Evolutionary conservation across 805 yeast genomes (phyloP), one percentile per base, ranked within the genome.

Genomic region (Candida maesae): DNA sequence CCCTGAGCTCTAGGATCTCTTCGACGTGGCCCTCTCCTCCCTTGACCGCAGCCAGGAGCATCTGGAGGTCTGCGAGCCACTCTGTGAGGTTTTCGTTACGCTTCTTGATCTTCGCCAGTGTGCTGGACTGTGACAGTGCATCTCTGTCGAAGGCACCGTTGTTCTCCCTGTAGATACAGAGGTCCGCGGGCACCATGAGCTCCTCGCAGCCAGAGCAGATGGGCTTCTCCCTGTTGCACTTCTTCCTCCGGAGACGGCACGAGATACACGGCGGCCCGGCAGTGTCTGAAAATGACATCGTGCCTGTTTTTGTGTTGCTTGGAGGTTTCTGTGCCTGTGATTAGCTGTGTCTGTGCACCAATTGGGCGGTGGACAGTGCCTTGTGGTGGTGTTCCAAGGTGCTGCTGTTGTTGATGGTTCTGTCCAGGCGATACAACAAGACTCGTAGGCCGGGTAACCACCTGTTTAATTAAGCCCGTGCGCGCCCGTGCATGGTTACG

Each of bases 131-230:
- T 8, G 5, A 15, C 16, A 15, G 6, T 4, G 45, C 14, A 18
- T 27, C 41, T n/a, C 21, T 15, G n/a, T 37, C 45, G 17, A 20
- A 28, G 12, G 27, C 35, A 7, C 34, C 33, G 34, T 20, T 32
- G 37, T 21, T 31, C 24, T 35, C 42, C 14, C 46, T 28, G 30
- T 42, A 42, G 18, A 38, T 33, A 32, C 46, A 42, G 26, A 42
- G 39, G 14, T 24, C 35, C 12, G 10, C 20, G 19, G 46, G 46
- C 6, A 43, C 40, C 8, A 38, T 40, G 15, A 43, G 35, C 38
- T 43, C 42, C 16, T 35, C 32, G 32, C 46, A 43, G 5, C 46
- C 36, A 7, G 42, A 17, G 30, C 46, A 43, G 20, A 38, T 33
- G 7, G 46, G 46, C 33, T 21, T 12, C 24, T 16, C 4, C 9